phyloP scores from a whole-genome alignment of 805 yeast genomes.

The Zygoascus biomembranicola region DNA sequence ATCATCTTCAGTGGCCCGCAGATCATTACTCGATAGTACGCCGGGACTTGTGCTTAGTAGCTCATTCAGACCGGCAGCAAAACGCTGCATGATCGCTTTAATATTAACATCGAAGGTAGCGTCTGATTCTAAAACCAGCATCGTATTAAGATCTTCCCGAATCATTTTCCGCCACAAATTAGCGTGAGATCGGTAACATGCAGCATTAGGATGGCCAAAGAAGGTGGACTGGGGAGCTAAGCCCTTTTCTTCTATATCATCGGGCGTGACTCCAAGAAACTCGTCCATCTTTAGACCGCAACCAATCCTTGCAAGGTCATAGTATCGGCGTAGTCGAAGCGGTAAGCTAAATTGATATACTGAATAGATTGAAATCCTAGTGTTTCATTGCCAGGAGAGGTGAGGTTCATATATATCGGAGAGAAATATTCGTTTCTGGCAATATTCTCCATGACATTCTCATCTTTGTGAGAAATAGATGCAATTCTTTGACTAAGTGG shows the following conservation, averaged over 20 bases:
- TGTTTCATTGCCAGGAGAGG: conserved; percentile 5
- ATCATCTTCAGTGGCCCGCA: conserved; percentile 5
- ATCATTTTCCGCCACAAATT: conserved; percentile 12
- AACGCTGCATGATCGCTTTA: neutral
- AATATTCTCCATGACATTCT: neutral
- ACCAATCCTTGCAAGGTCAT: conserved; percentile 5
- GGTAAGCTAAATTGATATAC: conserved; percentile 6
- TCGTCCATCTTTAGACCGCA: conserved; percentile 3
- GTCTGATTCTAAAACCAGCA: conserved; percentile 11
- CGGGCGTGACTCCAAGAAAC: conserved; percentile 1
- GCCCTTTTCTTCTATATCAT: conserved; percentile 2
- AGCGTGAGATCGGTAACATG: conserved; percentile 11
- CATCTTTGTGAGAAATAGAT: neutral
- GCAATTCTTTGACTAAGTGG: too few species aligned
- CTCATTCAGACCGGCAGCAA: conserved; percentile 9
- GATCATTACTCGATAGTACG: neutral
- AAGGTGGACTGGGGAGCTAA: conserved; percentile 5
- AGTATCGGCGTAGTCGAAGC: conserved; percentile 10
- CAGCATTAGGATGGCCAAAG: neutral
- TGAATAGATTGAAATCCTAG: conserved; percentile 9
- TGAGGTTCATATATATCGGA: neutral
- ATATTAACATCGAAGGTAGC: conserved; percentile 13
- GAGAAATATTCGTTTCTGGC: neutral
- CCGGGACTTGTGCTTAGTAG: neutral
- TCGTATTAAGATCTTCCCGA: conserved; percentile 1